Evolutionary conservation across 2,329 filamentous ascomycete species (phyloP), one percentile per base, ranked within the genome.

Genomic region (Fusarium sp.): DNA sequence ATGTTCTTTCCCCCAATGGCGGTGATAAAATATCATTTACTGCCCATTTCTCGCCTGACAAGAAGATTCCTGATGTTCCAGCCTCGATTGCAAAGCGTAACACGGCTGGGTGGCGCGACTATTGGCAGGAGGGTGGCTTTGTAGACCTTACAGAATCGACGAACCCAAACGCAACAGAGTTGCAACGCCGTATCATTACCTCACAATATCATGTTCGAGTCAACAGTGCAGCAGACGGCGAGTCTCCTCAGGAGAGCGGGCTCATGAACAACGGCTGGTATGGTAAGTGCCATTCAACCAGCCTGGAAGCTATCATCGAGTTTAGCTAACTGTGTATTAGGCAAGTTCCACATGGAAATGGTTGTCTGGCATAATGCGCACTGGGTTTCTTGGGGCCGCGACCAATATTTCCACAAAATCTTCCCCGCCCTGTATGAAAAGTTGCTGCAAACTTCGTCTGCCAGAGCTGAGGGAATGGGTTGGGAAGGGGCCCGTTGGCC

Each of bases 221-320:
- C 4, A 80, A 80, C 33, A 75, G 73, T 9, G 78, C 78, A 4
- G 71, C 73, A 1, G 65, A 56, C 0, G 74, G 75, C 0, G 68
- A 76, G 14, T 73, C 76, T 1, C 77, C 78, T 0, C 78, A 80
- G 57, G 78, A 80, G 66, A 78, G 76, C 6, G 78, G 78, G 0
- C 57, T 80, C 2, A 76, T 80, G 66, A 80, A 80, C 33, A 80
- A 80, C 33, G 78, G 78, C 2, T 80, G 79, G 78, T 79, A 79
- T 37, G 77, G 77, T 61, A 65, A 35, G 69, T 51, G 6, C 6
- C 4, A 1, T 1, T 6, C 31, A 10, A 10, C 6, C 1, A 7
- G 9, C 9, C 5, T 0, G 4, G 4, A 23, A 1, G 5, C 31
- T n/a, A 4, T 32, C 1, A 32, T 13, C 6, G 21, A 2, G 1